A percentile compares a stretch with the other conserved stretches of the same genome.
Conservation (phyloP, 176 grass and related monocot species). For the Echinochloa phyllopogon region DNA sequence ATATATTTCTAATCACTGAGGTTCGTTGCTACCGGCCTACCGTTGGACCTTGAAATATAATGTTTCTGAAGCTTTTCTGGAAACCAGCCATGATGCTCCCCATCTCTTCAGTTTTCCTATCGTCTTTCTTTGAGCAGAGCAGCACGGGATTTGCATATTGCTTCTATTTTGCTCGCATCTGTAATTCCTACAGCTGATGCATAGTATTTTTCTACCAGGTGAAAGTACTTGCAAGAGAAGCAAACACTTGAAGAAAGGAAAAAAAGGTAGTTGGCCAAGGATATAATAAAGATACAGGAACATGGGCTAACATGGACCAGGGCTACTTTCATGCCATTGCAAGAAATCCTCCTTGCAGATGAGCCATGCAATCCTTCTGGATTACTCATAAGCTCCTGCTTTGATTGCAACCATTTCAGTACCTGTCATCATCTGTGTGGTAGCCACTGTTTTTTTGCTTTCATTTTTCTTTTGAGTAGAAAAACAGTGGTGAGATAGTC, state of each 20-base stretch:
- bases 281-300: constrained; percentile 61
- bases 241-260: constrained; percentile 27
- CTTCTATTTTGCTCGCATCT: constrained; percentile 11
- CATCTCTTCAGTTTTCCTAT: constrained; percentile 5
- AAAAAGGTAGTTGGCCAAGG: constrained; percentile 43
- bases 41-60: constrained; percentile 28
- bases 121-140: constrained; percentile 3
- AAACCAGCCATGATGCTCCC: constrained; percentile 33
- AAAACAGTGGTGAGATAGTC: constrained; percentile 24
- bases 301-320: constrained; percentile 70
- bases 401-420: constrained; percentile 41
- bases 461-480: constrained; percentile 2
- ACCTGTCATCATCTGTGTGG: constrained; percentile 36
- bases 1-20: constrained; percentile 44
- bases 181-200: neutral
- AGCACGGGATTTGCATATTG: neutral
- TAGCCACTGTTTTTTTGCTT: constrained; percentile 24
- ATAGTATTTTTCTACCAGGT: constrained; percentile 9
- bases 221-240: constrained; percentile 47
- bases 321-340: constrained; percentile 64
- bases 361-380: constrained; percentile 50
- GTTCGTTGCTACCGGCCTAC: constrained; percentile 23
- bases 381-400: constrained; percentile 47
- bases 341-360: constrained; percentile 56
- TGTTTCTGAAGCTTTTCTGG: constrained; percentile 32